Evolutionary conservation across 306 rosid species (phyloP).

Genomic region (Senna tora): DNA sequence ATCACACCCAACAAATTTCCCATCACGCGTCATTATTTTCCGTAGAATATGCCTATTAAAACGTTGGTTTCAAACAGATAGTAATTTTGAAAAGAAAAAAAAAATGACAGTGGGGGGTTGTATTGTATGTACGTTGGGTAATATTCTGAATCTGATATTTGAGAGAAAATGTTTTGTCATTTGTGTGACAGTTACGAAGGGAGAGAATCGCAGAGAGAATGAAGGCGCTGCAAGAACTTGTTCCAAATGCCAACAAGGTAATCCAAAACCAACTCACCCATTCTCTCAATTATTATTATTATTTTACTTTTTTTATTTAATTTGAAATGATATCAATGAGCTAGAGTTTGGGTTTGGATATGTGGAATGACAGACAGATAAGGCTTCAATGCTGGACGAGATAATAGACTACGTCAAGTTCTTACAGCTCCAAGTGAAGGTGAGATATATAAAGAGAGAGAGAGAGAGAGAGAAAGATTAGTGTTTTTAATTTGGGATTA

Average conservation of each 20-base stretch:
- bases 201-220: constrained; percentile 99
- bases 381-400: constrained; percentile 99
- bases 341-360: no score
- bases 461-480: no score
- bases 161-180: not conserved
- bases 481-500: no score
- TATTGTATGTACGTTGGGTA: not conserved
- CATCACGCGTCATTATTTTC: constrained; percentile 32
- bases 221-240: constrained; percentile 95
- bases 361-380: constrained; percentile 87
- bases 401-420: constrained; percentile 96
- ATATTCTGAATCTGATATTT: not conserved
- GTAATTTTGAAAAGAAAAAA: no score
- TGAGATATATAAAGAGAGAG: constrained; percentile 26
- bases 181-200: constrained; percentile 73
- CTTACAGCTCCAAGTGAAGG: constrained; percentile 98
- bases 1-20: not conserved
- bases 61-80: no score
- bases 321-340: no score
- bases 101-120: not conserved
- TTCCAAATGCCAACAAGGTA: constrained; percentile 98
- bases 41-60: no score
- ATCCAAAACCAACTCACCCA: not conserved
- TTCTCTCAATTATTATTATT: no score
- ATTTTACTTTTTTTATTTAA: no score